Evolutionary conservation across 257 asterid species (phyloP).

Genomic region (Nicotiana benthamiana): DNA sequence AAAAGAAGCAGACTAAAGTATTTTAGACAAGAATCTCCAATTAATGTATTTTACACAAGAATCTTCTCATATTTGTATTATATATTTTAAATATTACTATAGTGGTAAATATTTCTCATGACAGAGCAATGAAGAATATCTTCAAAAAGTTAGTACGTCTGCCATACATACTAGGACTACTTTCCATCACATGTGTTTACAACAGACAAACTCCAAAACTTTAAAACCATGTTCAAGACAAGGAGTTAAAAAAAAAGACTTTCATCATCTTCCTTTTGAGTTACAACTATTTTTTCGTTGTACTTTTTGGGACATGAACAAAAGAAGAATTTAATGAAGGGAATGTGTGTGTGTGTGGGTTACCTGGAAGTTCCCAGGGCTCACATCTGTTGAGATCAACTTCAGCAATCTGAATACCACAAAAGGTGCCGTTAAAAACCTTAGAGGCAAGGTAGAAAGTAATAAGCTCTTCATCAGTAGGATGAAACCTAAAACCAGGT

Average conservation of each 20-base stretch:
- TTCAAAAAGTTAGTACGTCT: neutral
- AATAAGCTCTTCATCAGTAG: constrained; percentile 82
- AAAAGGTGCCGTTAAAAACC: constrained; percentile 41
- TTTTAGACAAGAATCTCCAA: neutral
- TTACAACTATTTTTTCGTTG: neutral
- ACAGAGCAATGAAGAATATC: neutral
- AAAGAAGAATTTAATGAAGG: neutral
- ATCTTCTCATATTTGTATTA: no score
- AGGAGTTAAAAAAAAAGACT: neutral
- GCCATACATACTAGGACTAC: neutral
- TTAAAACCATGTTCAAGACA: neutral
- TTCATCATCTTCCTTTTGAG: neutral
- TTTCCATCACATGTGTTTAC: neutral
- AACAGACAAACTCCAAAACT: neutral
- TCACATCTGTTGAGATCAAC: constrained; percentile 82
- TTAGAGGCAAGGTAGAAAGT: constrained; percentile 71
- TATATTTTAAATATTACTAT: no score
- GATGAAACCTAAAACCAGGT: constrained; percentile 78
- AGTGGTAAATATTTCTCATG: neutral
- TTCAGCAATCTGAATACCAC: constrained; percentile 49
- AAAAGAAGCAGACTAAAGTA: neutral
- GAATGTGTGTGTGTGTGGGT: no score
- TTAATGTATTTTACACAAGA: neutral
- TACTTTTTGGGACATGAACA: neutral
- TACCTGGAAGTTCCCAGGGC: constrained; percentile 93